Conservation (phyloP, 306 rosid genomes). For the Pueraria montana region DNA sequence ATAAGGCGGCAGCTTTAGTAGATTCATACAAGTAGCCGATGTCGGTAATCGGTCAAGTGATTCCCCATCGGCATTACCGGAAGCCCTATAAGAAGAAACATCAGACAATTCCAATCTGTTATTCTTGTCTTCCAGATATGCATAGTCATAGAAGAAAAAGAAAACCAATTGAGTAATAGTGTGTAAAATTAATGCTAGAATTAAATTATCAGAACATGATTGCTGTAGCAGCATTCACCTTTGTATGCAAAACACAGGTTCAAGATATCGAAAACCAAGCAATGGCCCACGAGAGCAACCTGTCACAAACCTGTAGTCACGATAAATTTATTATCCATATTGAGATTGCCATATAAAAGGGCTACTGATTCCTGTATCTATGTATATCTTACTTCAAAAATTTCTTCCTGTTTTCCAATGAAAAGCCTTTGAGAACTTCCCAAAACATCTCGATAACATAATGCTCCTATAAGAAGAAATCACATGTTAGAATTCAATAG, state of each 20-base stretch:
- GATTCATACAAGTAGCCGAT: constrained; percentile 99
- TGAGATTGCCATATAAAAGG: constrained; percentile 11
- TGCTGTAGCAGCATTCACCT: constrained; percentile 62
- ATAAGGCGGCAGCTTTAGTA: constrained; percentile 97
- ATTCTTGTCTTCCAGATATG: constrained; percentile 12
- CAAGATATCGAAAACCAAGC: constrained; percentile 92
- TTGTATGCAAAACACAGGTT: constrained; percentile 94
- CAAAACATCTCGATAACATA: constrained; percentile 91
- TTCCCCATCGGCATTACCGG: constrained; percentile 85
- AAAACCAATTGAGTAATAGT: neutral
- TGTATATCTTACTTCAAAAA: constrained; percentile 83
- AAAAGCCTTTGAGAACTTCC: constrained; percentile 93
- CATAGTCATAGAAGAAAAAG: neutral
- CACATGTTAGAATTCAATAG: constrained; percentile 38
- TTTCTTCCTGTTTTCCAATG: constrained; percentile 89
- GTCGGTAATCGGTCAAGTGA: constrained; percentile 96
- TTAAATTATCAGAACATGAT: neutral
- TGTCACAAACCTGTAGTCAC: constrained; percentile 83
- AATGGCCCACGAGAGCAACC: constrained; percentile 99
- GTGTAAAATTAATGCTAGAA: constrained; percentile 1
- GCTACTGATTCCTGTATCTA: constrained; percentile 18
- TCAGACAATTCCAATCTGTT: constrained; percentile 39
- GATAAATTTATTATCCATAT: constrained; percentile 38
- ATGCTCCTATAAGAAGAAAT: constrained; percentile 76
- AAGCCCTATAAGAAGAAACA: constrained; percentile 64